phyloP scores from a whole-genome alignment of 2,329 filamentous ascomycete species.

The Massarina eburnea region DNA sequence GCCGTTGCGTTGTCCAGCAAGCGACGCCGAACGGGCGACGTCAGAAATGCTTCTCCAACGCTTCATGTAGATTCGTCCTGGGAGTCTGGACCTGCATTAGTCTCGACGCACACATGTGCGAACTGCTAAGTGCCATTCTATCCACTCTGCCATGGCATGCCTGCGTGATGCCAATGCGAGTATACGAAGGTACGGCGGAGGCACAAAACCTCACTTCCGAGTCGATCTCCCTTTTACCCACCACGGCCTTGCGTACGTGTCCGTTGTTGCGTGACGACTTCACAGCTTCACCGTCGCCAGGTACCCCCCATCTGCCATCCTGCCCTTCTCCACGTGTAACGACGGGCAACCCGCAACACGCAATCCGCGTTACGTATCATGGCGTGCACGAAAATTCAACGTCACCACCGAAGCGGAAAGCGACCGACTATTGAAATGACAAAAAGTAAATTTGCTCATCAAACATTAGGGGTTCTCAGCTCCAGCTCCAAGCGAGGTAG shows the following conservation, averaged over 20 bases:
- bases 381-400: no score
- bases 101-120: neutral
- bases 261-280: neutral
- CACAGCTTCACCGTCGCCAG: no score
- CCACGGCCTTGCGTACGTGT: neutral
- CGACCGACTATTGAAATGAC: neutral
- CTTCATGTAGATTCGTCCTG: neutral
- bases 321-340: neutral
- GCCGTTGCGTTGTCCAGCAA: neutral
- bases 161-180: no score
- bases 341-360: neutral
- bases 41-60: neutral
- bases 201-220: no score
- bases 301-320: neutral
- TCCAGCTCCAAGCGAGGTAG: conserved; percentile 9
- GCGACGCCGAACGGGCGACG: neutral
- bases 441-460: conserved; percentile 16
- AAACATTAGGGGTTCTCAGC: conserved; percentile 1
- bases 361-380: neutral
- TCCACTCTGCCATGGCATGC: no score
- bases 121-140: no score
- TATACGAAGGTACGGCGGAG: no score
- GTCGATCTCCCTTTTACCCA: conserved; percentile 22
- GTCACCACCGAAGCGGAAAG: neutral
- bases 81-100: neutral